phyloP scores from a whole-genome alignment of 2,329 filamentous ascomycete species.

The Calonectria pseudoreteaudii region DNA sequence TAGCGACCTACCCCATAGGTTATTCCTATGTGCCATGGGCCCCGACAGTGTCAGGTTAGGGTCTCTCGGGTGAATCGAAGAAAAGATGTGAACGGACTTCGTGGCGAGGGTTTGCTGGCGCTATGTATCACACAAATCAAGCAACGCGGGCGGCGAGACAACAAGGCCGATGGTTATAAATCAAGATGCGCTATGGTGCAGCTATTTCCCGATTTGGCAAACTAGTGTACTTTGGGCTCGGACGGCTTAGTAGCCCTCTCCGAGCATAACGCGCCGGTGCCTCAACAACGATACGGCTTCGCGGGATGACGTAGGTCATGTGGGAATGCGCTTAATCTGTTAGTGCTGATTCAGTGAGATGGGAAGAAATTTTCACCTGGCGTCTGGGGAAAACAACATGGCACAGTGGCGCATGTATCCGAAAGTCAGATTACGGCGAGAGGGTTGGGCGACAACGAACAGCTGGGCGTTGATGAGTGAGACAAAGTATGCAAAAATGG shows the following conservation, averaged over 20 bases:
- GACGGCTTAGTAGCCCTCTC: conserved; percentile 1
- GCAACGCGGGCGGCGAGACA: conserved; percentile 26
- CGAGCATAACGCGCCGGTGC: not conserved
- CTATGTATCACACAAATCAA: conserved; percentile 19
- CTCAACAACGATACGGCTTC: not conserved
- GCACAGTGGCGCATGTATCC: not conserved
- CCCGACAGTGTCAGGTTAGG: not conserved
- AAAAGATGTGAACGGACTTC: not conserved
- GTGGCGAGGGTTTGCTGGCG: conserved; percentile 2
- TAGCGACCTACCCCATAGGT: not conserved
- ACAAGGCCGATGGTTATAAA: conserved; percentile 39
- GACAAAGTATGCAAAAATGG: not conserved
- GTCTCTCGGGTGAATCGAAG: not conserved
- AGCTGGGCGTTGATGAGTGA: not conserved
- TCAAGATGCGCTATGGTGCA: conserved; percentile 15
- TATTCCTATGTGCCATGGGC: not conserved
- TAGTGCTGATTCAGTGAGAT: conserved; percentile 33
- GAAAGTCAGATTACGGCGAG: not conserved
- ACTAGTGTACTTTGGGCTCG: conserved; percentile 3
- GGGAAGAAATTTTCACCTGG: not conserved
- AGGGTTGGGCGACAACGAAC: conserved; percentile 6
- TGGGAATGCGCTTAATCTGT: conserved; percentile 5
- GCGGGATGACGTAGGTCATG: conserved; percentile 19
- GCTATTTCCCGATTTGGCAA: conserved; percentile 27
- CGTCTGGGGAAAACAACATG: not conserved